These are phyloP conservation scores for Talaromyces sp. DNA, from an alignment of 2,329 filamentous ascomycete species.

Conservation along the genomic window DNA sequence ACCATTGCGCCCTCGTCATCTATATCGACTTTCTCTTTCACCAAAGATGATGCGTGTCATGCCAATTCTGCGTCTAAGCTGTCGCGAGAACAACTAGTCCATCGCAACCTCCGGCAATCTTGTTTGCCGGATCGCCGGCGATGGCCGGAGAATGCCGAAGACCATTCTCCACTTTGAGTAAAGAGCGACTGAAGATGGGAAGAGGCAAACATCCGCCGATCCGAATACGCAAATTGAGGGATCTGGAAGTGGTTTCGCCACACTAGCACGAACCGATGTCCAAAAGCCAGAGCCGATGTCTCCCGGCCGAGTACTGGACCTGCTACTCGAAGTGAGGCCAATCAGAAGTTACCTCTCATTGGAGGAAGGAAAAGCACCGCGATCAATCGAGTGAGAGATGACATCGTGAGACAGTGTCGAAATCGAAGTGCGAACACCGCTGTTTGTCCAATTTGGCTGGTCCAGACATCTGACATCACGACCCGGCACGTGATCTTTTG, in stretches of 20 bases:
- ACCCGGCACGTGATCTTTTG: neutral
- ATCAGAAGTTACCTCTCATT: neutral
- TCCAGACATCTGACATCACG: neutral
- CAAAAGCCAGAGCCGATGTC: neutral
- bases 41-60: neutral
- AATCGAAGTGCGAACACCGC: neutral
- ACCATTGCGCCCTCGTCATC: neutral
- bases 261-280: neutral
- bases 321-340: neutral
- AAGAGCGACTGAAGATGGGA: neutral
- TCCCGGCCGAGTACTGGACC: neutral
- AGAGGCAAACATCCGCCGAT: neutral
- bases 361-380: neutral
- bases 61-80: neutral
- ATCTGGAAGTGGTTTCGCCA: neutral
- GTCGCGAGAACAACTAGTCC: neutral
- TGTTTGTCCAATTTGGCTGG: neutral
- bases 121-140: neutral
- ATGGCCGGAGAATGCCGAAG: neutral
- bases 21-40: neutral
- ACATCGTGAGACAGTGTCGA: neutral
- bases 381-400: neutral
- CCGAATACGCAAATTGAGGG: neutral
- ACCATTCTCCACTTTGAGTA: neutral
- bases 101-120: neutral